Conservation (phyloP, 2,329 filamentous ascomycete species). For the Arthrobotrys sinensis region DNA sequence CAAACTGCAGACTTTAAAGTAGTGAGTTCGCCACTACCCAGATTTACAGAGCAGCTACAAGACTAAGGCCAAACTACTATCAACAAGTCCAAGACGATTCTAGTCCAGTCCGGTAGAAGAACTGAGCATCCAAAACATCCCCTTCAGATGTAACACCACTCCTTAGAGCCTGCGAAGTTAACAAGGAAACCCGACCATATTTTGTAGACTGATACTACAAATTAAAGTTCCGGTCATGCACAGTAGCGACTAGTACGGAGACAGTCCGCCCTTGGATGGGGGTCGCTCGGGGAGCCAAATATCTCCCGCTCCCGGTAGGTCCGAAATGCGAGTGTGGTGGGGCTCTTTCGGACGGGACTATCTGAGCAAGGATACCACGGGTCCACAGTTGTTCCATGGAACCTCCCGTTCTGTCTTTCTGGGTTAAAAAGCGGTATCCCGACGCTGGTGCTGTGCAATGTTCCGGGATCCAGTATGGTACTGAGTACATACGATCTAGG, state of each 20-base stretch:
- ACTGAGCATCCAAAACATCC: too few relatives aligned
- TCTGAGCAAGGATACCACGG: background rate
- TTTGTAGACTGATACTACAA: background rate
- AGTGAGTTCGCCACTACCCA: too few relatives aligned
- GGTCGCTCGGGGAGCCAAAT: background rate
- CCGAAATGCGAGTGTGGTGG: conserved; percentile 20
- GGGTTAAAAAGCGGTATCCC: background rate
- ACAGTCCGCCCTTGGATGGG: background rate
- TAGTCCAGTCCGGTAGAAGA: too few relatives aligned
- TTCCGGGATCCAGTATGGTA: background rate
- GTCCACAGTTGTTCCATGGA: background rate
- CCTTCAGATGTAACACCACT: too few relatives aligned
- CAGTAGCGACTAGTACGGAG: too few relatives aligned
- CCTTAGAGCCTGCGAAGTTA: too few relatives aligned
- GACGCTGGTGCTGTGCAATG: background rate
- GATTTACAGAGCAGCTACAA: too few relatives aligned
- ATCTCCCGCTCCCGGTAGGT: conserved; percentile 4
- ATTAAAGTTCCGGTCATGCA: background rate
- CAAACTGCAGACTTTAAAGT: too few relatives aligned
- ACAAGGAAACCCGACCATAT: too few relatives aligned
- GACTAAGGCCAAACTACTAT: too few relatives aligned
- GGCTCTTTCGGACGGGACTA: background rate
- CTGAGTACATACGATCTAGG: background rate
- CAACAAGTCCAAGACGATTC: too few relatives aligned
- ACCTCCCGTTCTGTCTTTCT: background rate